These are phyloP conservation scores for Lathyrus tuberosus DNA, from an alignment of 306 rosid species.

Conservation along the genomic window DNA sequence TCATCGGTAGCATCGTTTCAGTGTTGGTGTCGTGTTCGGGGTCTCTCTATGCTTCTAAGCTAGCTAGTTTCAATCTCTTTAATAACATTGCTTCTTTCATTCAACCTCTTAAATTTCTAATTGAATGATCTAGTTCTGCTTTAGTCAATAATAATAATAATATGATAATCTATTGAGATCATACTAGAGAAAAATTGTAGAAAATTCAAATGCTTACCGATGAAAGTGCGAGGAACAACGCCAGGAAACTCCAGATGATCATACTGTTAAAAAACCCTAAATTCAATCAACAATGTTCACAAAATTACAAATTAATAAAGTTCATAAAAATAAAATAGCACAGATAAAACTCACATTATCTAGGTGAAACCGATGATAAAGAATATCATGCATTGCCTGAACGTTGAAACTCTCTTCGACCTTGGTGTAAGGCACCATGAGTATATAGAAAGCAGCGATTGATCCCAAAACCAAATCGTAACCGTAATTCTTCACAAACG, in stretches of 20 bases:
- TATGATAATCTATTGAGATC: too few species aligned
- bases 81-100: too few species aligned
- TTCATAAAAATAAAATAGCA: slow-evolving; percentile 1
- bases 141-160: too few species aligned
- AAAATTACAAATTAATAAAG: slow-evolving; percentile 25
- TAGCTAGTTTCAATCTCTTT: too few species aligned
- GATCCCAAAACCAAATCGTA: slow-evolving; percentile 75
- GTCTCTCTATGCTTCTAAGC: too few species aligned
- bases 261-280: slow-evolving; percentile 51
- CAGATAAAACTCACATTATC: slow-evolving; percentile 56
- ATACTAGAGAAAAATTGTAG: too few species aligned
- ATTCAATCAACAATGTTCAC: slow-evolving; percentile 23
- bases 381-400: slow-evolving; percentile 93
- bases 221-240: slow-evolving; percentile 87
- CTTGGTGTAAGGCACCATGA: slow-evolving; percentile 81
- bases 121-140: too few species aligned
- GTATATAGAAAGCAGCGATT: slow-evolving; percentile 62
- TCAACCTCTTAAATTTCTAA: too few species aligned
- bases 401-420: slow-evolving; percentile 95
- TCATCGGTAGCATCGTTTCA: too few species aligned
- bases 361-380: slow-evolving; percentile 65
- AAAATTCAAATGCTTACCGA: slow-evolving; percentile 49
- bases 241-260: slow-evolving; percentile 96
- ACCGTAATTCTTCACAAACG: slow-evolving; percentile 55
- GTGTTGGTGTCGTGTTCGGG: too few species aligned